Evolutionary conservation across 2,329 filamentous ascomycete species (phyloP), one percentile per base, ranked within the genome.

Genomic region (Dichotomopilus funicola): DNA sequence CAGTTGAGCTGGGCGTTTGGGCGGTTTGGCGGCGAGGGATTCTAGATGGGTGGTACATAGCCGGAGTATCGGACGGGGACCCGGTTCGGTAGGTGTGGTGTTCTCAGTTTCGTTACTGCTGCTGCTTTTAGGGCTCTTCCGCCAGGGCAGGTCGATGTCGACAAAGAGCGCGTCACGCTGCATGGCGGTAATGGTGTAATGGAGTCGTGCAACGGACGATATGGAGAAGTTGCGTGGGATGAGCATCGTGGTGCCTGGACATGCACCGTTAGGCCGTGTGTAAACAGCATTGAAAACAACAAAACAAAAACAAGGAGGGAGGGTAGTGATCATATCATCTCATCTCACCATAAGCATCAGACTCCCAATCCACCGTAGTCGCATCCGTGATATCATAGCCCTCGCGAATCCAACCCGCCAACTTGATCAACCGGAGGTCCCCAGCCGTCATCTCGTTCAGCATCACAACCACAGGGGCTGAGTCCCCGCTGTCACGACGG

Each of bases 41-140:
- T 83, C 81, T 3, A 83, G 75, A 62, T 84, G 81, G 0, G 75
- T 76, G 62, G 81, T 81, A 65, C 79, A 80, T 4, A 83, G 62
- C 4, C 79, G 72, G 5, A 82, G 59, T 0, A 65, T n/a, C n/a
- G n/a, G n/a, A n/a, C n/a, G n/a, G n/a, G n/a, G n/a, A n/a, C n/a
- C n/a, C n/a, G n/a, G n/a, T n/a, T n/a, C n/a, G n/a, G n/a, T n/a
- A n/a, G n/a, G n/a, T n/a, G 19, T 27, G 19, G 19, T 3, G 19
- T 27, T 27, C 3, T 27, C 19, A 3, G 19, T 27, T 27, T 27
- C 19, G 19, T 27, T 2, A 27, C 19, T 27, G 19, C 19, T 27
- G 19, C 19, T 27, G n/a, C n/a, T n/a, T n/a, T n/a, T n/a, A n/a
- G n/a, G n/a, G n/a, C n/a, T n/a, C n/a, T n/a, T n/a, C n/a, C n/a